phyloP scores from a whole-genome alignment of 768 basidiomycete species.

The Boletus subcaerulescens region DNA sequence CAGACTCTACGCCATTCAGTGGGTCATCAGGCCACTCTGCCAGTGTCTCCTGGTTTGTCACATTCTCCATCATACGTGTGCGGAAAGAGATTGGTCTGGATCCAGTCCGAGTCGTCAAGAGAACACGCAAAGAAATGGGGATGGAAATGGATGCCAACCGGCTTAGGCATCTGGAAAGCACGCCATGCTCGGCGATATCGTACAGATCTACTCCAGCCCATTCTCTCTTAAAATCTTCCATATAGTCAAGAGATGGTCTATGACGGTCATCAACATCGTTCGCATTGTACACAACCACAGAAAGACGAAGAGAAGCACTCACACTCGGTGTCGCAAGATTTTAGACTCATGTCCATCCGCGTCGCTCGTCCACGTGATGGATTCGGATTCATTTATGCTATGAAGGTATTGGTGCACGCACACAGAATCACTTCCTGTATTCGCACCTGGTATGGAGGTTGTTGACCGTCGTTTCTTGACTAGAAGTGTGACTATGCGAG shows the following conservation, averaged over 20 bases:
- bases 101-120: neutral
- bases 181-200: conserved; percentile 4
- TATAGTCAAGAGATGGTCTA: conserved; percentile 6
- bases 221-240: neutral
- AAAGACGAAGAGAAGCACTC: neutral
- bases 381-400: neutral
- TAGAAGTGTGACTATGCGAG: neutral
- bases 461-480: neutral
- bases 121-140: too few relatives aligned
- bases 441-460: neutral
- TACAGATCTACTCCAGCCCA: neutral
- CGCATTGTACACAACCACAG: neutral
- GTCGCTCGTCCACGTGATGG: neutral
- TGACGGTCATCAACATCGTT: neutral
- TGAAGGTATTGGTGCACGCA: neutral
- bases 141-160: conserved; percentile 1
- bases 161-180: neutral
- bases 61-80: neutral
- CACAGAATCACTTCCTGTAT: neutral
- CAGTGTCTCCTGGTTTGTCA: neutral
- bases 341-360: neutral
- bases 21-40: neutral
- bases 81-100: neutral
- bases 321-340: neutral
- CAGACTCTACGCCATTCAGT: neutral